These are phyloP conservation scores for Fusarium pininemorale DNA, from an alignment of 2,329 filamentous ascomycete species.

Conservation along the genomic window DNA sequence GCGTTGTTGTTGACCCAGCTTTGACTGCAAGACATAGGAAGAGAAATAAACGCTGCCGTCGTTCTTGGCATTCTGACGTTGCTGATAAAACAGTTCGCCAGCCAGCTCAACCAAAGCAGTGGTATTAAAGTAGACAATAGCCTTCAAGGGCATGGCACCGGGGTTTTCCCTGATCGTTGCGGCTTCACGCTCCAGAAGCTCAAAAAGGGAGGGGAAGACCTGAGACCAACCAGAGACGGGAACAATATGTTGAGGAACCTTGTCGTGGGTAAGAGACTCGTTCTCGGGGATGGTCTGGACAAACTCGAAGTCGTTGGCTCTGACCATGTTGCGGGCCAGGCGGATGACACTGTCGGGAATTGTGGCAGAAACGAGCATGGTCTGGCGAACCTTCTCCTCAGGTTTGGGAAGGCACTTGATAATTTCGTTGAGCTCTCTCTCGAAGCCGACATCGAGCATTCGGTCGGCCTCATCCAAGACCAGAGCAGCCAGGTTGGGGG, in stretches of 20 bases:
- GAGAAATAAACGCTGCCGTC: slow-evolving; percentile 54
- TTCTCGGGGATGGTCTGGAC: slow-evolving; percentile 86
- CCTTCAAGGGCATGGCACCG: slow-evolving; percentile 78
- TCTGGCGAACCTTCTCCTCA: slow-evolving; percentile 76
- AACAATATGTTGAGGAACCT: slow-evolving; percentile 82
- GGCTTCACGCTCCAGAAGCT: slow-evolving; percentile 74
- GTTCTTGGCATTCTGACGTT: slow-evolving; percentile 50
- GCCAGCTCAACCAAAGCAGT: slow-evolving; percentile 77
- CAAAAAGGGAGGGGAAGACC: slow-evolving; percentile 77
- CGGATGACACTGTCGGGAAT: slow-evolving; percentile 84
- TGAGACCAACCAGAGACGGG: slow-evolving; percentile 76
- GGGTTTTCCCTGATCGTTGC: slow-evolving; percentile 52
- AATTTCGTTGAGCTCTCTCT: slow-evolving; percentile 71
- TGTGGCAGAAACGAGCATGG: slow-evolving; percentile 94
- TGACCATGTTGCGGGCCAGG: slow-evolving; percentile 81
- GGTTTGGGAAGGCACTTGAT: slow-evolving; percentile 69
- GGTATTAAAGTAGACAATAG: slow-evolving; percentile 91
- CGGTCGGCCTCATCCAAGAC: slow-evolving; percentile 98
- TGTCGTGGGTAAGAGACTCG: slow-evolving; percentile 85
- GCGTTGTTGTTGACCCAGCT: slow-evolving; percentile 74
- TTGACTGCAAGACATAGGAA: slow-evolving; percentile 73
- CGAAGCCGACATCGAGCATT: slow-evolving; percentile 95
- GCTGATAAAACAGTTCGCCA: slow-evolving; percentile 59
- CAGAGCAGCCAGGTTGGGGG: slow-evolving; percentile 87
- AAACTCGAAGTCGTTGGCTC: slow-evolving; percentile 82